Percentiles rank a stretch among this genome's conserved stretches.
phyloP scores from a whole-genome alignment of 352 stramenopile species.

The Aphanomyces invadans region DNA sequence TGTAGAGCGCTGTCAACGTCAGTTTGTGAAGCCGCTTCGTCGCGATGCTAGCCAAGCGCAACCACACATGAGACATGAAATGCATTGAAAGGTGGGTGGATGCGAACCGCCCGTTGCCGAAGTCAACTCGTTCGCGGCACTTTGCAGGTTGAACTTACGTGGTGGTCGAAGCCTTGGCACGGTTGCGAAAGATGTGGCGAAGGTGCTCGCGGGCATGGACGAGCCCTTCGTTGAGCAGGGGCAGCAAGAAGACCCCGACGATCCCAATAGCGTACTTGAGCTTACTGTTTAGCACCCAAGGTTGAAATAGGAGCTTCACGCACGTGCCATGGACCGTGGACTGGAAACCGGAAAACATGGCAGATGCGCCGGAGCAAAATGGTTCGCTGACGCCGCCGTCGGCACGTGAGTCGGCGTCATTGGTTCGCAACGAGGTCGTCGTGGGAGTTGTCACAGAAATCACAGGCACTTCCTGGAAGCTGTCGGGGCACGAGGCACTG shows the following conservation, averaged over 20 bases:
- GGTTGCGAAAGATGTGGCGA: slow-evolving; percentile 35
- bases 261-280: slow-evolving; percentile 74
- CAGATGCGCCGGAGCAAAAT: slow-evolving; percentile 32
- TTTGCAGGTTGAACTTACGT: no score
- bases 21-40: slow-evolving; percentile 65
- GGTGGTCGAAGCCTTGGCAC: slow-evolving; percentile 24
- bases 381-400: slow-evolving; percentile 22
- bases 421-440: neutral
- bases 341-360: slow-evolving; percentile 82
- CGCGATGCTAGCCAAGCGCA: slow-evolving; percentile 27
- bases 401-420: slow-evolving; percentile 28
- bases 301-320: slow-evolving; percentile 66
- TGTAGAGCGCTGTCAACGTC: slow-evolving; percentile 55
- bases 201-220: slow-evolving; percentile 47
- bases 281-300: slow-evolving; percentile 64
- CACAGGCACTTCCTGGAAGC: slow-evolving; percentile 14
- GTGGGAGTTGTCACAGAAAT: slow-evolving; percentile 2
- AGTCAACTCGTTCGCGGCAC: no score
- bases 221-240: slow-evolving; percentile 59
- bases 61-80: no score
- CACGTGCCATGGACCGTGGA: slow-evolving; percentile 67
- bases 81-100: no score
- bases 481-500: slow-evolving; percentile 41
- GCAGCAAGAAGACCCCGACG: slow-evolving; percentile 55
- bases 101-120: no score